Evolutionary conservation across 1,284 basidiomycete genomes (phyloP), one percentile per base, ranked within the genome.

Genomic region (Anthracocystis panici-leucophaei): DNA sequence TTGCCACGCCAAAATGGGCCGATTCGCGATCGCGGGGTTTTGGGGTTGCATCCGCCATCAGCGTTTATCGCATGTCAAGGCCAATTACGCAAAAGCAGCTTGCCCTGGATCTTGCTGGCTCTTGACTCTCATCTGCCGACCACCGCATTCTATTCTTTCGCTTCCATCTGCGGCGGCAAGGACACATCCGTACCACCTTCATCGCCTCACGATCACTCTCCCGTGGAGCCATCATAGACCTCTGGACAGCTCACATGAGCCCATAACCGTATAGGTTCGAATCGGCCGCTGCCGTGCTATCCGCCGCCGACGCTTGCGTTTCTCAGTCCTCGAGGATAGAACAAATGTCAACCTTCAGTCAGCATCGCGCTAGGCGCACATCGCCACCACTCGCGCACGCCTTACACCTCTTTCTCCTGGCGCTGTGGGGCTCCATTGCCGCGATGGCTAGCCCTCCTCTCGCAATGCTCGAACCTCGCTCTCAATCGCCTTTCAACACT

Each of bases 401-500:
- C 7, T 38, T 64, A 12, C 27, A 23, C 5, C 51, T 69, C 3
- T 3, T 70, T 21, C 20, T 29, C 42, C 12, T 61, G 12, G 40
- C 55, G 21, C n/a, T 52, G 21, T 55, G 20, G 4, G 35, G 41
- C 31, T 42, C 48, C n/a, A 10, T 54, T 3, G 35, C 33, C 14
- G 57, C 41, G 31, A 8, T 29, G 20, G 63, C 63, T 12, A 62
- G 50, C n/a, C 62, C 68, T 10, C 54, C 62, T 16, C 16, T 14
- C 9, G 7, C 41, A 14, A 18, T 33, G 21, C 58, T 71, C 38
- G 53, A 62, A 46, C 10, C 68, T n/a, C 68, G 54, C 23, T 61
- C 62, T 2, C 68, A 65, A 31, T 54, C 40, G 16, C 58, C 62
- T 20, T 65, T 71, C 41, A 35, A 33, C 14, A 11, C 58, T 14